Evolutionary conservation across 139 green algal species (phyloP).

Genomic region (Chlorella vulgaris): DNA sequence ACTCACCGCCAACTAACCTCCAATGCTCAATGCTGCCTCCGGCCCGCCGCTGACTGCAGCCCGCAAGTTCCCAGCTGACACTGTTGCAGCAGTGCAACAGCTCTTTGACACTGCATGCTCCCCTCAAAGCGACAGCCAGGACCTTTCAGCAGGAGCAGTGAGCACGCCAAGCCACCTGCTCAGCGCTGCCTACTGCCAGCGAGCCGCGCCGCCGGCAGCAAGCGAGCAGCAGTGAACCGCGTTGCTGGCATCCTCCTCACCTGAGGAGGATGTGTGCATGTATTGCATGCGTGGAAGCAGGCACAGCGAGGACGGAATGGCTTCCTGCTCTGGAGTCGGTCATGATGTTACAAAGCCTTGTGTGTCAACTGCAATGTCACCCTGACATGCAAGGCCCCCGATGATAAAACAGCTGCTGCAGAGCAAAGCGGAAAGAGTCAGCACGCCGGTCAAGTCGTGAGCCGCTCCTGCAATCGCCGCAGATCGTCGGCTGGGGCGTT

Average conservation of each 20-base stretch:
- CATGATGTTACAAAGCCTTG: no score
- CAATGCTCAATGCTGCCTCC: neutral
- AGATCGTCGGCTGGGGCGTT: conserved; percentile 27
- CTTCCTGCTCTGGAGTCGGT: no score
- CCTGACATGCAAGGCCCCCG: no score
- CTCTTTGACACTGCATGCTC: neutral
- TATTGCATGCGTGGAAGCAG: no score
- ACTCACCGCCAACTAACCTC: neutral
- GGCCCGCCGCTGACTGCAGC: neutral
- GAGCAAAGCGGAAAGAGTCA: no score
- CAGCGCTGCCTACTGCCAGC: neutral
- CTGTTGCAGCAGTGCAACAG: neutral
- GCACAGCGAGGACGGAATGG: no score
- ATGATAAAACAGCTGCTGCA: no score
- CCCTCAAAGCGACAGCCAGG: neutral
- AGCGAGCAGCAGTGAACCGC: neutral
- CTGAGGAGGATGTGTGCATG: no score
- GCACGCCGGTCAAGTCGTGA: neutral
- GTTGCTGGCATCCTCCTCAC: no score
- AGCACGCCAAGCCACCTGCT: neutral
- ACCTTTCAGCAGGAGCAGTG: neutral
- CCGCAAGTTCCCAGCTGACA: neutral
- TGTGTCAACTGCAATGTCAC: no score
- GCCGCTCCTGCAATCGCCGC: conserved; percentile 27
- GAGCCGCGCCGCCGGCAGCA: neutral